A percentile compares a stretch with the other conserved stretches of the same genome.
Evolutionary conservation across 257 asterid genomes (phyloP).

Genomic region (Capsicum baccatum): DNA sequence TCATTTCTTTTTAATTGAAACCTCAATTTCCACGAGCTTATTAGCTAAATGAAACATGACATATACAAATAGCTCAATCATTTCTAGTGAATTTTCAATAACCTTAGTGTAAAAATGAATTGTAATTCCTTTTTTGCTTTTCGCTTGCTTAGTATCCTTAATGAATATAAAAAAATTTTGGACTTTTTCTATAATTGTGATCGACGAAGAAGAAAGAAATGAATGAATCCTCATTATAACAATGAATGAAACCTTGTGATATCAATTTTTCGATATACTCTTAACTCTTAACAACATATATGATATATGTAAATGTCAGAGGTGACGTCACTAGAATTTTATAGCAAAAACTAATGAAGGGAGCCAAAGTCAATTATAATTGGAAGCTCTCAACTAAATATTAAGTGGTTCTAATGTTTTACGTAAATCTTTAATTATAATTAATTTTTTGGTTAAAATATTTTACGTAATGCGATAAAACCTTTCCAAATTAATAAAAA

Average conservation of each 20-base stretch:
- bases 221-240: neutral
- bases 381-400: too few species aligned
- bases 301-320: neutral
- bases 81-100: fast-evolving
- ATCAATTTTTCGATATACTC: neutral
- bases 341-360: neutral
- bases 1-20: neutral
- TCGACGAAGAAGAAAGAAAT: neutral
- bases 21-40: neutral
- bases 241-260: too few species aligned
- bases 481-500: too few species aligned
- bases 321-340: neutral
- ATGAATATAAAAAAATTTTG: neutral
- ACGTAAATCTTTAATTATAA: too few species aligned
- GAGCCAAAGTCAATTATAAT: too few species aligned
- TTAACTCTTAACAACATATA: neutral
- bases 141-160: neutral
- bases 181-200: neutral
- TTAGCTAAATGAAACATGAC: neutral
- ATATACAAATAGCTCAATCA: neutral
- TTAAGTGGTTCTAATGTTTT: too few species aligned
- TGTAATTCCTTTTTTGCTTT: neutral
- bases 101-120: neutral
- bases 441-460: too few species aligned
- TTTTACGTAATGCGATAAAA: too few species aligned